Conservation (phyloP, 2,329 filamentous ascomycete genomes). For the Purpureocillium lavendulum region DNA sequence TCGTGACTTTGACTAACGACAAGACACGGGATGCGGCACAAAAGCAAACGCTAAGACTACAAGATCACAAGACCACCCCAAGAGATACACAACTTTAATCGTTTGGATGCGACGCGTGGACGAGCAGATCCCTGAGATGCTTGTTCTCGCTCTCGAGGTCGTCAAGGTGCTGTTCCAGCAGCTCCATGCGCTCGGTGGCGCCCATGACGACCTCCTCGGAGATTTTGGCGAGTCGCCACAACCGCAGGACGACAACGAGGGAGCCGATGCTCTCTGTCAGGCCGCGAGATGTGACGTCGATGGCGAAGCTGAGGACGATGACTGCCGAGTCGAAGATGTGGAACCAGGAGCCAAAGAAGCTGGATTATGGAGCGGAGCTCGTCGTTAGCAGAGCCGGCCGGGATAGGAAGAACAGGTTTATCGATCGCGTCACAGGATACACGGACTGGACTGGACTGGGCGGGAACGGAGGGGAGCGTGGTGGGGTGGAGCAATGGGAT, state of each 20-base stretch:
- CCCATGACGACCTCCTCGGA: constrained; percentile 59
- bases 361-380: neutral
- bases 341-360: constrained; percentile 50
- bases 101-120: constrained; percentile 6
- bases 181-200: constrained; percentile 53
- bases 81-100: too few species aligned
- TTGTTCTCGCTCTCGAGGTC: constrained; percentile 40
- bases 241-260: constrained; percentile 56
- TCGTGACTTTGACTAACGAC: too few species aligned
- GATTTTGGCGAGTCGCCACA: constrained; percentile 65
- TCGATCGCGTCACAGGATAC: too few species aligned
- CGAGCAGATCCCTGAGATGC: constrained; percentile 12
- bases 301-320: constrained; percentile 51
- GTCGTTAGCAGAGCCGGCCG: too few species aligned
- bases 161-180: constrained; percentile 42
- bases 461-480: too few species aligned
- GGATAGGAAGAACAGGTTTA: too few species aligned
- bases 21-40: too few species aligned
- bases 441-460: too few species aligned
- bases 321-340: constrained; percentile 57
- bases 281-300: constrained; percentile 54
- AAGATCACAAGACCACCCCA: too few species aligned
- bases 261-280: constrained; percentile 55
- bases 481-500: too few species aligned
- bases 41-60: too few species aligned